phyloP scores from a whole-genome alignment of 805 yeast species.

The Pichia membranifaciens region DNA sequence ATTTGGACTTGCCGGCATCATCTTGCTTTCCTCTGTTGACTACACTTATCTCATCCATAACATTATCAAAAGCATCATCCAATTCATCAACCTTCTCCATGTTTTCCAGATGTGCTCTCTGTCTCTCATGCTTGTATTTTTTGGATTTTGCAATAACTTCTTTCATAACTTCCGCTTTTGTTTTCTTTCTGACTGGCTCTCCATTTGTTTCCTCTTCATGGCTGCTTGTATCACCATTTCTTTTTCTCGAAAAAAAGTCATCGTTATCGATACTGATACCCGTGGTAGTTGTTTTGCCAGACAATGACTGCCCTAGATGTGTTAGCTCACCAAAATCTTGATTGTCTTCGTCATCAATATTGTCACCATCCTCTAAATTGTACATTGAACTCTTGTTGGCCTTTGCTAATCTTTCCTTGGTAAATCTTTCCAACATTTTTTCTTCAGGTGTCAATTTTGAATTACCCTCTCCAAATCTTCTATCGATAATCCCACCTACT shows the following conservation, averaged over 20 bases:
- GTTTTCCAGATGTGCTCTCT: slow-evolving; percentile 51
- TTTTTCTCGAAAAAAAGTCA: slow-evolving; percentile 32
- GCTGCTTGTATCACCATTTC: slow-evolving; percentile 17
- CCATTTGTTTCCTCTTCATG: slow-evolving; percentile 30
- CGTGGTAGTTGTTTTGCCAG: slow-evolving; percentile 26
- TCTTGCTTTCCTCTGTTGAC: slow-evolving; percentile 27
- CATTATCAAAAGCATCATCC: slow-evolving; percentile 68
- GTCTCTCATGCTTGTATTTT: slow-evolving; percentile 70
- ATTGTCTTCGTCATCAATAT: slow-evolving; percentile 45
- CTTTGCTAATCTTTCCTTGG: slow-evolving; percentile 72
- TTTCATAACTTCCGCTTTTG: slow-evolving; percentile 80
- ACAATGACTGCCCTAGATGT: slow-evolving; percentile 69
- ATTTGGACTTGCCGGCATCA: slow-evolving; percentile 31
- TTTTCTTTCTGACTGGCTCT: slow-evolving; percentile 55
- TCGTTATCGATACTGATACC: slow-evolving; percentile 32
- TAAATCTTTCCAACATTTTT: slow-evolving; percentile 90
- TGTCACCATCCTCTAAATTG: slow-evolving; percentile 66
- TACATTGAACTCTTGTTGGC: slow-evolving; percentile 55
- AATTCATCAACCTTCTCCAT: slow-evolving; percentile 59
- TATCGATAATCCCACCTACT: slow-evolving; percentile 74
- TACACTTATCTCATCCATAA: slow-evolving; percentile 40
- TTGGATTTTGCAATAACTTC: slow-evolving; percentile 81
- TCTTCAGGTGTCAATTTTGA: slow-evolving; percentile 73
- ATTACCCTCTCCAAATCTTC: slow-evolving; percentile 89
- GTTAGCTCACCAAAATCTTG: slow-evolving; percentile 58